Evolutionary conservation across 129 eudicot species (phyloP).

Genomic region (Tagetes patula): DNA sequence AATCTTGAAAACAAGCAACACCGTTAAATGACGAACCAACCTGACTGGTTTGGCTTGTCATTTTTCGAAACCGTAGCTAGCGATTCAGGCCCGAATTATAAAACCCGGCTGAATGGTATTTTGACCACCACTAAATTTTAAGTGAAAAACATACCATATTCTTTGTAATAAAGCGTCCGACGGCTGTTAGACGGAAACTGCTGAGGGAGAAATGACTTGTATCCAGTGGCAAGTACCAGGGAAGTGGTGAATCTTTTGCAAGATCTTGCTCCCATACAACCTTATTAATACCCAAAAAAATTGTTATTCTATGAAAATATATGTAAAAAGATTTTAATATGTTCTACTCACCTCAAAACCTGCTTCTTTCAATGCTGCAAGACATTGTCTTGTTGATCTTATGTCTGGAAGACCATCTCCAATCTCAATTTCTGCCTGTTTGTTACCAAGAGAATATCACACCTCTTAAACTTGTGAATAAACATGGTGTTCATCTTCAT

Average conservation of each 20-base stretch:
- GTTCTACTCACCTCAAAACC: constrained; percentile 76
- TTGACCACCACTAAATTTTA: background rate
- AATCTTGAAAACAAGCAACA: background rate
- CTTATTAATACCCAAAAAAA: constrained; percentile 38
- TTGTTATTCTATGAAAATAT: background rate
- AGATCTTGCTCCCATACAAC: constrained; percentile 76
- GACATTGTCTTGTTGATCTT: constrained; percentile 68
- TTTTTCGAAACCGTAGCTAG: background rate
- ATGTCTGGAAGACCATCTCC: constrained; percentile 96
- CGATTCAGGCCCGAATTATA: too few species aligned
- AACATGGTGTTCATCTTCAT: background rate
- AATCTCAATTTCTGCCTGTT: constrained; percentile 87
- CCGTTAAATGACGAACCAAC: background rate
- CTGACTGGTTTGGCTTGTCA: background rate
- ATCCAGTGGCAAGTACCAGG: constrained; percentile 86
- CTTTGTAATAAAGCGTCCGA: constrained; percentile 81
- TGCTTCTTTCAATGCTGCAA: constrained; percentile 81
- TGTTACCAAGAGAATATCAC: constrained; percentile 28
- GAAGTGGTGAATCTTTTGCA: constrained; percentile 62
- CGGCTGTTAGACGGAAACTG: constrained; percentile 74
- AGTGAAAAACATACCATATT: constrained; percentile 56
- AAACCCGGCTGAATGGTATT: background rate
- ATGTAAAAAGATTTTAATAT: background rate
- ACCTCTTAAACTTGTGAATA: background rate
- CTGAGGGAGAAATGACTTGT: constrained; percentile 68